Evolutionary conservation across 148 eudicot species (phyloP).

Genomic region (Vaccinium corymbosum): DNA sequence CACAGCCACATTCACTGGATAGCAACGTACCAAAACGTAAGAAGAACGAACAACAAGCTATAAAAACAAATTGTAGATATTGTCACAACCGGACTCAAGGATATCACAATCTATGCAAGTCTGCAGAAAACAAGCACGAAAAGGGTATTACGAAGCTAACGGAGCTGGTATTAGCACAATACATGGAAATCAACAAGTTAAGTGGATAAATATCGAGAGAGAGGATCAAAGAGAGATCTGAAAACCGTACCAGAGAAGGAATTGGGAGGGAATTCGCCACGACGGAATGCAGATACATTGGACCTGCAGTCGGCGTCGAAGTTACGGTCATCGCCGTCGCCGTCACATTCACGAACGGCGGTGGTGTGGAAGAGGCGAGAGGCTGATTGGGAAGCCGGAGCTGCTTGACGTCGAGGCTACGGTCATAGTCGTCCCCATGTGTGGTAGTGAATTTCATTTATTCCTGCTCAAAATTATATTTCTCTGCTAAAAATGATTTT

Average conservation of each 20-base stretch:
- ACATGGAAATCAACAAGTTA: not conserved
- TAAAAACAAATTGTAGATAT: too few species aligned
- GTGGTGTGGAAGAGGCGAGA: conserved; percentile 40
- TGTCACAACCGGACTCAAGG: too few species aligned
- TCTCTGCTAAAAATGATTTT: too few species aligned
- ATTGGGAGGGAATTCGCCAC: conserved; percentile 26
- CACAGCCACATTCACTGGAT: conserved; percentile 49
- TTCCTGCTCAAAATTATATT: too few species aligned
- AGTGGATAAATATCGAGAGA: not conserved
- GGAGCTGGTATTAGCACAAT: too few species aligned
- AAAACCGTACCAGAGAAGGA: conserved; percentile 34
- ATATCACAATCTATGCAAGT: too few species aligned
- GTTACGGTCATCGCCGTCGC: conserved; percentile 25
- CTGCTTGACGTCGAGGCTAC: conserved; percentile 15
- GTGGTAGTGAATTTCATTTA: too few species aligned
- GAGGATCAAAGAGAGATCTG: not conserved
- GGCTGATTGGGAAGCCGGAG: conserved; percentile 10
- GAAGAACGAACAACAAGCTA: too few species aligned
- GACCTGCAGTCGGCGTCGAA: conserved; percentile 20
- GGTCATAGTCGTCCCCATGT: too few species aligned
- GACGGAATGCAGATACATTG: conserved; percentile 26
- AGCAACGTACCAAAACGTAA: too few species aligned
- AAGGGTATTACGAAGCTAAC: too few species aligned
- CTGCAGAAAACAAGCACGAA: not conserved
- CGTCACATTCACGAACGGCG: conserved; percentile 31